A percentile compares a stretch with the other conserved stretches of the same genome.
phyloP scores from a whole-genome alignment of 257 asterid genomes.

The Solanum phureja region DNA sequence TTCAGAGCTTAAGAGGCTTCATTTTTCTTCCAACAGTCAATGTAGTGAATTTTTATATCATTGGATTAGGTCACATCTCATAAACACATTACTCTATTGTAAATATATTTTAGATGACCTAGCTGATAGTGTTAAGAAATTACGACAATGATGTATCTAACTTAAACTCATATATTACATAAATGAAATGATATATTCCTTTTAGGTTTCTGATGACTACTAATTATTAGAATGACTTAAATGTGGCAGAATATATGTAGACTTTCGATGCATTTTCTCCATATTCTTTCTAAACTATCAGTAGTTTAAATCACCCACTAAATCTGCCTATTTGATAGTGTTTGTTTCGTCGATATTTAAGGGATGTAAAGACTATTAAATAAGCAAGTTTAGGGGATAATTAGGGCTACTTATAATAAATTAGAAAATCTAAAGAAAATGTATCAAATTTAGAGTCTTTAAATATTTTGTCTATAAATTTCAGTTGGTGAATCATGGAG shows the following conservation, averaged over 20 bases:
- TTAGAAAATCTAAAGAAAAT: no score
- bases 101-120: neutral
- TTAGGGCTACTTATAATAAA: no score
- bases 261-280: no score
- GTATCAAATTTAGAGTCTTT: no score
- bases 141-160: neutral
- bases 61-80: neutral
- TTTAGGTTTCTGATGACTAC: neutral
- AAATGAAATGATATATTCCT: neutral
- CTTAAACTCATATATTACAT: neutral
- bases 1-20: neutral
- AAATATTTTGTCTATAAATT: neutral
- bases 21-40: neutral
- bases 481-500: neutral
- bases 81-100: neutral
- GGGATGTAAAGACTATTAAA: no score
- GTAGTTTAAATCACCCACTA: neutral
- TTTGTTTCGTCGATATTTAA: neutral
- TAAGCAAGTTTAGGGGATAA: no score
- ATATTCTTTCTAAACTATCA: no score
- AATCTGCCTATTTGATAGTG: neutral
- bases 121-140: neutral
- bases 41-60: neutral
- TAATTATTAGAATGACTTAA: neutral
- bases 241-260: no score